Percentiles rank a stretch among this genome's conserved stretches.
phyloP scores from a whole-genome alignment of 345 rosid genomes.

The Bruguiera sexangula region DNA sequence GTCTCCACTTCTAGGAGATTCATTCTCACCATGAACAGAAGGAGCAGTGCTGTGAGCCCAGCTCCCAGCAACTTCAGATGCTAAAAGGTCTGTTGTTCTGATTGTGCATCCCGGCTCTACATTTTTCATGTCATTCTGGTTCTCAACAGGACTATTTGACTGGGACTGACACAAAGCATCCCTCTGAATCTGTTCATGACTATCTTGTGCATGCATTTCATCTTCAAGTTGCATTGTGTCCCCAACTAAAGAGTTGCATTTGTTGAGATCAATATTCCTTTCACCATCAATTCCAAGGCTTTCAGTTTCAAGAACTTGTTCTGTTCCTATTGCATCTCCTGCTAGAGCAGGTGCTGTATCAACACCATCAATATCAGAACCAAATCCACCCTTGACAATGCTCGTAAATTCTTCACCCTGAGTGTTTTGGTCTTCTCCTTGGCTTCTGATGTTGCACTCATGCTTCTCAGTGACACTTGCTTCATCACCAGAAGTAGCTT shows the following conservation, averaged over 20 bases:
- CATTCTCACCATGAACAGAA: slow-evolving; percentile 74
- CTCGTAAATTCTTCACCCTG: slow-evolving; percentile 70
- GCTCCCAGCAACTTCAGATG: slow-evolving; percentile 86
- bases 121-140: slow-evolving; percentile 45
- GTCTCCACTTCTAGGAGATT: slow-evolving; percentile 47
- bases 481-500: slow-evolving; percentile 53
- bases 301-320: slow-evolving; percentile 75
- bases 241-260: slow-evolving; percentile 38
- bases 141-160: slow-evolving; percentile 34
- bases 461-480: slow-evolving; percentile 84
- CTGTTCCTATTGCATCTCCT: slow-evolving; percentile 62
- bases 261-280: slow-evolving; percentile 37
- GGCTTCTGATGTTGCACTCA: slow-evolving; percentile 70
- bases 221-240: slow-evolving; percentile 87
- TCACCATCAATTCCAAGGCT: slow-evolving; percentile 50
- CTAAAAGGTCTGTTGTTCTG: slow-evolving; percentile 72
- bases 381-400: slow-evolving; percentile 61
- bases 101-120: slow-evolving; percentile 59
- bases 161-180: slow-evolving; percentile 25
- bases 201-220: slow-evolving; percentile 49
- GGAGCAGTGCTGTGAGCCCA: slow-evolving; percentile 89
- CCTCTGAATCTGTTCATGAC: slow-evolving; percentile 31
- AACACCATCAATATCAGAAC: slow-evolving; percentile 73
- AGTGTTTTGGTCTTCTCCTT: slow-evolving; percentile 65
- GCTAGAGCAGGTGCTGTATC: slow-evolving; percentile 53